Conservation (phyloP, 2,329 filamentous ascomycete genomes). For the Penicillium frequentans region DNA sequence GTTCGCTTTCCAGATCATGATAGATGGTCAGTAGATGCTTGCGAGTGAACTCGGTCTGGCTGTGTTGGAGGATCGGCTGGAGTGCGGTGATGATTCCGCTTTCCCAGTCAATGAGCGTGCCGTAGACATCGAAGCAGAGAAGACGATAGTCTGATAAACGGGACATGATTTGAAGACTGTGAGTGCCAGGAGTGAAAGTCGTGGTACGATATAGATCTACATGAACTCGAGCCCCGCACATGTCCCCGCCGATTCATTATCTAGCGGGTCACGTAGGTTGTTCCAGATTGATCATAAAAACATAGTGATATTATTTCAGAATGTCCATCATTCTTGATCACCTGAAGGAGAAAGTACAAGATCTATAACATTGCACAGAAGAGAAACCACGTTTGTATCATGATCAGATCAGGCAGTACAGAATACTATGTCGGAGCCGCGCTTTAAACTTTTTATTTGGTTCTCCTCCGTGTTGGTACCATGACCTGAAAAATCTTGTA, state of each 20-base stretch:
- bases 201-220: background rate
- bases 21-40: slow-evolving; percentile 23
- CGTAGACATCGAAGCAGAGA: slow-evolving; percentile 76
- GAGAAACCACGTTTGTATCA: slow-evolving; percentile 27
- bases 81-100: slow-evolving; percentile 61
- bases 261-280: background rate
- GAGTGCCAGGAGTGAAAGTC: background rate
- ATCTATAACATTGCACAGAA: background rate
- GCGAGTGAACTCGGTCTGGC: slow-evolving; percentile 39
- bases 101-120: slow-evolving; percentile 79
- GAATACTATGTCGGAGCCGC: slow-evolving; percentile 24
- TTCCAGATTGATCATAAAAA: slow-evolving; percentile 2
- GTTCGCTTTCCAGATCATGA: slow-evolving; percentile 40
- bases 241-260: background rate
- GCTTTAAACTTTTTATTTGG: slow-evolving; percentile 32
- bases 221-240: background rate
- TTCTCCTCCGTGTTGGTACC: slow-evolving; percentile 28
- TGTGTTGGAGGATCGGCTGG: slow-evolving; percentile 38
- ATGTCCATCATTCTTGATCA: background rate
- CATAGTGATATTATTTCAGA: slow-evolving; percentile 10
- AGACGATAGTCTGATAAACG: slow-evolving; percentile 44
- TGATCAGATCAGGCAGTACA: slow-evolving; percentile 28
- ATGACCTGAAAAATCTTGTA: slow-evolving; percentile 29
- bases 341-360: background rate
- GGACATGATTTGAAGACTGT: slow-evolving; percentile 17